Conservation (phyloP, 1,139 yeast species). For the Yamadazyma atmosphaerica region DNA sequence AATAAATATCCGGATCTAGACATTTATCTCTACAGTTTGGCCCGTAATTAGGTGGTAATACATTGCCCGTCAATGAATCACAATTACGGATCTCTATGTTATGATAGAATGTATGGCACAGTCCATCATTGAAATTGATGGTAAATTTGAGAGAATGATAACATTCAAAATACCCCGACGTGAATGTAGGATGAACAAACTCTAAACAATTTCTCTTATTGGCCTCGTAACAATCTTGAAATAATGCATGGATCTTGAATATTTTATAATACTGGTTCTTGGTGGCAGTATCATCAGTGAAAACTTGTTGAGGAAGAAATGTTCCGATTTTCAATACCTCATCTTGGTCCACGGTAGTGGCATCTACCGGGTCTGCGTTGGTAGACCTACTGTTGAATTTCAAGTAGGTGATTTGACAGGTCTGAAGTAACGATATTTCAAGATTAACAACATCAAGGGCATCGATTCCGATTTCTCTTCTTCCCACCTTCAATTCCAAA, state of each 20-base stretch:
- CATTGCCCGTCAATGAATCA: slow-evolving; percentile 1
- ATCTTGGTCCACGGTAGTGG: not conserved
- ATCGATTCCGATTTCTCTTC: slow-evolving; percentile 1
- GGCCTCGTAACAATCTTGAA: slow-evolving; percentile 2
- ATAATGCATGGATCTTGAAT: not conserved
- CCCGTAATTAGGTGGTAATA: not conserved
- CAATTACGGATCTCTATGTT: slow-evolving; percentile 1
- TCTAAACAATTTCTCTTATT: slow-evolving; percentile 1
- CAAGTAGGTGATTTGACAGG: slow-evolving; percentile 2
- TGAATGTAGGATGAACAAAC: slow-evolving; percentile 3
- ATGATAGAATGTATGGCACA: slow-evolving; percentile 1
- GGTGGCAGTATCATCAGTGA: not conserved
- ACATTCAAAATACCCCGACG: slow-evolving; percentile 1
- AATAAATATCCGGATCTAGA: not conserved
- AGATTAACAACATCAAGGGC: not conserved
- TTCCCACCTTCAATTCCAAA: slow-evolving; percentile 1
- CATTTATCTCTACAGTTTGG: slow-evolving; percentile 1
- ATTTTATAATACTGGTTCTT: slow-evolving; percentile 1
- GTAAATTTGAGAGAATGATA: slow-evolving; percentile 1
- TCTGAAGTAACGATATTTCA: not conserved
- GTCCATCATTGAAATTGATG: slow-evolving; percentile 2
- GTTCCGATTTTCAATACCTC: not conserved
- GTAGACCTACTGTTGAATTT: slow-evolving; percentile 1
- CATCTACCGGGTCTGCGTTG: slow-evolving; percentile 1
- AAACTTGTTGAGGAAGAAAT: not conserved